These are phyloP conservation scores for Vaccinium vitisidaea DNA, from an alignment of 148 eudicot species.

Conservation along the genomic window DNA sequence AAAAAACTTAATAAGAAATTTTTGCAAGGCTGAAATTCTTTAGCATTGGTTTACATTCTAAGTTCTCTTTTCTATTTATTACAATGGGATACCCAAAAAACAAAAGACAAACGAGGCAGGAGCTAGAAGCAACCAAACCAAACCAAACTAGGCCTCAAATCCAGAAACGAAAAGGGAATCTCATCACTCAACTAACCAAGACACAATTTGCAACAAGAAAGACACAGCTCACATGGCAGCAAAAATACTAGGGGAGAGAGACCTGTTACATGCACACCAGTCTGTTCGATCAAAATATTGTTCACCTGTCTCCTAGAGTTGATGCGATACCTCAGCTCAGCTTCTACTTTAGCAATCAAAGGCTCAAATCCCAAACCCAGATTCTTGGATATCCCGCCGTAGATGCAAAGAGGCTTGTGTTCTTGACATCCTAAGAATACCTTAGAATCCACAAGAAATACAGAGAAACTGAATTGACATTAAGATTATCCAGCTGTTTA, in stretches of 20 bases:
- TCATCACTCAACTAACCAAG: neutral
- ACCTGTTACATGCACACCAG: neutral
- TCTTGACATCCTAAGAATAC: neutral
- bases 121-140: neutral
- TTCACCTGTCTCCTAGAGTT: neutral
- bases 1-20: neutral
- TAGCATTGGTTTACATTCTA: neutral
- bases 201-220: neutral
- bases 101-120: neutral
- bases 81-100: neutral
- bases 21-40: neutral
- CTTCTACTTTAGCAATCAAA: neutral
- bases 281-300: neutral
- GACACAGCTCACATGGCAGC: neutral
- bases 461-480: neutral
- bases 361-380: neutral
- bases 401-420: neutral
- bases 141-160: neutral
- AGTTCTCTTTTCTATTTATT: neutral
- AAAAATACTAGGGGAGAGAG: neutral
- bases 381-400: neutral
- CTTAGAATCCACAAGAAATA: neutral
- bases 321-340: neutral
- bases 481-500: neutral
- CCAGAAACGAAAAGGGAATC: neutral